Base-by-base conservation (phyloP, 768 basidiomycete genomes). In the Leccinum boreale region DNA sequence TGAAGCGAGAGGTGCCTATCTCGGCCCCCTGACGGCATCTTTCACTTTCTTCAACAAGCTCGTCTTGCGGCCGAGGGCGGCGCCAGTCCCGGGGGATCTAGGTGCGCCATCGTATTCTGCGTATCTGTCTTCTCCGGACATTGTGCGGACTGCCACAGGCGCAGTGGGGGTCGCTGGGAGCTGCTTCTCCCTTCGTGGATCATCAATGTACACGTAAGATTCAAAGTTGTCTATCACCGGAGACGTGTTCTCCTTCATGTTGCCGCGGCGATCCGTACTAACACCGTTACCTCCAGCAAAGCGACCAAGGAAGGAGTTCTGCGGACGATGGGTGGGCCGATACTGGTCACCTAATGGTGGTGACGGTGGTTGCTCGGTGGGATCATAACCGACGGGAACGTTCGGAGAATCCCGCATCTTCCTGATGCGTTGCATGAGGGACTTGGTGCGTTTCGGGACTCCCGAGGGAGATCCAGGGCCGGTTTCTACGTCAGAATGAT, bases 351-450 rank as follows among this genome's bases (percentile, higher is more conserved):
- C 66, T 21, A 73, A 68, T 21, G 77, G 79, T 1, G 80, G 77
- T 1, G 83, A 83, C 10, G 77, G 77, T 7, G 75, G 75, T 23
- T 75, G 78, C 29, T 76, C 71, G 29, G 69, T 69, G 17, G 63
- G 60, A n/a, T 80, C 79, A 35, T 76, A 72, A 26, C 69, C 73
- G n/a, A 89, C 81, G 15, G 91, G 91, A 1, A 92, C 85, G 60
- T 92, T 93, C 10, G 91, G 91, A 9, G 86, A 76, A 65, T 93
- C 91, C 35, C 91, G 85, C 90, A 93, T 92, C 73, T 85, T 90
- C 58, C 89, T 85, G 68, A 94, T 89, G 55, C 92, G 88, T 48
- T 93, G 88, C 83, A 94, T 93, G 61, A 94, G 75, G 14, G 89
- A 92, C 73, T 85, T 92, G 63, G 83, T 84, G 28, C 92, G 87